Evolutionary conservation across 257 asterid genomes (phyloP), one percentile per base, ranked within the genome.

Genomic region (Orobanche coerulescens): DNA sequence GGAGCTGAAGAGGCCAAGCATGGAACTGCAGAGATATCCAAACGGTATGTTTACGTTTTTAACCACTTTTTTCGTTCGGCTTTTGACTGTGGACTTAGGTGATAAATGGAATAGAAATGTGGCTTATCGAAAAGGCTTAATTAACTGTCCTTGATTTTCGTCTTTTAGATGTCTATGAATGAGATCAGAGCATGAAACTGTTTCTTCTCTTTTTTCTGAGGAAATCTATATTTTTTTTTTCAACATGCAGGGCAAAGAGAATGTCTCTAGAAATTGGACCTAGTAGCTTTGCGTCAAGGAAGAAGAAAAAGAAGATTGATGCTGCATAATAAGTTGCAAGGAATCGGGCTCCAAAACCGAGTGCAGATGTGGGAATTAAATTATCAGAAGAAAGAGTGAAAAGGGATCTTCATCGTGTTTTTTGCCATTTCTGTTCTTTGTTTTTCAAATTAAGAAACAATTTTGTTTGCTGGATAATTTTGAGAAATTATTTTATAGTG

Each of bases 221-320:
- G 26, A 10, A n/a, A 19, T 47, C 5, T 47, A 18, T 5, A 18
- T 19, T 6, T 43, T 47, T 31, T 15, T 36, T 7, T 20, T 56
- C 40, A 28, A 23, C 46, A 42, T 62, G 64, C 87, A 92, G 98
- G 87, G 71, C 95, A 31, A 88, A 93, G 72, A 77, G 96, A 24
- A 70, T 82, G 83, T 71, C 95, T 24, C 69, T 84, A 2, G 96
- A 92, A 77, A 78, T 81, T 6, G 95, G 87, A 71, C 84, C 93
- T 9, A 82, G 90, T 70, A 75, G 94, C 77, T 75, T 71, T 74
- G 92, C 86, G 52, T 74, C 96, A 5, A 84, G 85, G 74, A 85
- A 83, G 81, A 91, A 91, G 86, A 88, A 87, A 79, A 85, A 74
- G 79, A 91, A 88, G 86, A 75, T 70, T n/a, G 20, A 18, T 34